A percentile compares a stretch with the other conserved stretches of the same genome.
phyloP scores from a whole-genome alignment of 805 yeast species.

The Cyberlindnera misumaiensis region DNA sequence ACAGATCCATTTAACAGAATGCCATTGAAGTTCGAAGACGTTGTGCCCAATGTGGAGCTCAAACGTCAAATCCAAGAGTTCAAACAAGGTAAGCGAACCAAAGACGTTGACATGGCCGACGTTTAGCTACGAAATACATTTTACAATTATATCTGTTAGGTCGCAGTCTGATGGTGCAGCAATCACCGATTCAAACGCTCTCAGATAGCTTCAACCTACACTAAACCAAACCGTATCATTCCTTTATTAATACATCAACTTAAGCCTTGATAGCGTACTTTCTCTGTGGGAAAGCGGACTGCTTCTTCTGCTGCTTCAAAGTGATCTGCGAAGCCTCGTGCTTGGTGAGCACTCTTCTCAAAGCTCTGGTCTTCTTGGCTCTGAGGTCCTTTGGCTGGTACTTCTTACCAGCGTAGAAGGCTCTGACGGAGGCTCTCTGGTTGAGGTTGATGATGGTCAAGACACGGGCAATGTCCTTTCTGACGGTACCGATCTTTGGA shows the following conservation, averaged over 20 bases:
- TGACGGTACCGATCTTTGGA: slow-evolving; percentile 94
- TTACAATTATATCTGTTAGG: too few species aligned
- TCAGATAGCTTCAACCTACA: too few species aligned
- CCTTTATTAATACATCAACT: slow-evolving; percentile 26
- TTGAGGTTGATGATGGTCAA: slow-evolving; percentile 94
- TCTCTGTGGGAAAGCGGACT: slow-evolving; percentile 96
- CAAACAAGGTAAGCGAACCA: slow-evolving; percentile 10
- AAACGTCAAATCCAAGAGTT: slow-evolving; percentile 51
- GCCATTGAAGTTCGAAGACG: slow-evolving; percentile 87
- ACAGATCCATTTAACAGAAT: slow-evolving; percentile 96
- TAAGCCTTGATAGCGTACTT: slow-evolving; percentile 98
- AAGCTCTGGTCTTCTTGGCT: slow-evolving; percentile 99
- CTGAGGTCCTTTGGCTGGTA: slow-evolving; percentile 97
- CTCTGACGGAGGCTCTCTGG: slow-evolving; percentile 93
- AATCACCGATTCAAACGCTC: too few species aligned
- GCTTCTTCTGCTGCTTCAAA: slow-evolving; percentile 85
- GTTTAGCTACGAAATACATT: slow-evolving; percentile 1
- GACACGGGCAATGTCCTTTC: slow-evolving; percentile 98
- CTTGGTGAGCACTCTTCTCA: slow-evolving; percentile 93
- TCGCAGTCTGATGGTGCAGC: too few species aligned
- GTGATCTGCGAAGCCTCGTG: slow-evolving; percentile 78
- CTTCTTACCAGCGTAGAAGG: slow-evolving; percentile 91
- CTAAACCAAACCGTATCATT: slow-evolving; percentile 20
- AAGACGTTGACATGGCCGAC: slow-evolving; percentile 11
- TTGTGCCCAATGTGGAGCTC: slow-evolving; percentile 68